These are phyloP conservation scores for Saccharomycopsis sp. DNA, from an alignment of 805 yeast species.

Conservation along the genomic window DNA sequence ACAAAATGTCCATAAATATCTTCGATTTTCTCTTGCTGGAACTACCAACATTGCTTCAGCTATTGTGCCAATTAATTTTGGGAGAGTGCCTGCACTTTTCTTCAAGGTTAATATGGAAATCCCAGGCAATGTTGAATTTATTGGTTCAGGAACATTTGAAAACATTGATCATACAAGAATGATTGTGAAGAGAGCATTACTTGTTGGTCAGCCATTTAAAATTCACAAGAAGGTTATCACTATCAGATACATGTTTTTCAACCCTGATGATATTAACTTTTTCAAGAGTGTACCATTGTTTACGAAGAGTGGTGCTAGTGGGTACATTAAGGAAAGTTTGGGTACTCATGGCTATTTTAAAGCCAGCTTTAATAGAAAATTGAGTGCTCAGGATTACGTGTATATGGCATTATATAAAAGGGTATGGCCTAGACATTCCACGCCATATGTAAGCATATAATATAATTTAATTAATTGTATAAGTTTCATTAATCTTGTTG, in stretches of 20 bases:
- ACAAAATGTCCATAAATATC: slow-evolving; percentile 72
- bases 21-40: slow-evolving; percentile 77
- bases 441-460: not conserved
- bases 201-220: slow-evolving; percentile 93
- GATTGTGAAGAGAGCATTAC: slow-evolving; percentile 76
- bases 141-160: slow-evolving; percentile 87
- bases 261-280: slow-evolving; percentile 78
- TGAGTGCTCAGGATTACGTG: slow-evolving; percentile 86
- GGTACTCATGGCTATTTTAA: slow-evolving; percentile 99
- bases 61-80: slow-evolving; percentile 79
- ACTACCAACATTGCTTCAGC: slow-evolving; percentile 72
- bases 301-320: slow-evolving; percentile 88
- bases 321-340: slow-evolving; percentile 88
- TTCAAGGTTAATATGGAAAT: slow-evolving; percentile 40
- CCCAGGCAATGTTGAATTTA: slow-evolving; percentile 48
- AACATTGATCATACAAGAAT: slow-evolving; percentile 81
- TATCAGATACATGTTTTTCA: slow-evolving; percentile 95
- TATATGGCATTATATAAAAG: slow-evolving; percentile 93
- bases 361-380: slow-evolving; percentile 86
- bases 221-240: slow-evolving; percentile 91
- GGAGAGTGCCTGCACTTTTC: slow-evolving; percentile 77
- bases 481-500: no score
- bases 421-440: slow-evolving; percentile 70
- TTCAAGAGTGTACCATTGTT: slow-evolving; percentile 88
- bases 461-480: no score